phyloP scores from a whole-genome alignment of 1,139 yeast genomes.

The Kurtzmaniella quercitrusa region DNA sequence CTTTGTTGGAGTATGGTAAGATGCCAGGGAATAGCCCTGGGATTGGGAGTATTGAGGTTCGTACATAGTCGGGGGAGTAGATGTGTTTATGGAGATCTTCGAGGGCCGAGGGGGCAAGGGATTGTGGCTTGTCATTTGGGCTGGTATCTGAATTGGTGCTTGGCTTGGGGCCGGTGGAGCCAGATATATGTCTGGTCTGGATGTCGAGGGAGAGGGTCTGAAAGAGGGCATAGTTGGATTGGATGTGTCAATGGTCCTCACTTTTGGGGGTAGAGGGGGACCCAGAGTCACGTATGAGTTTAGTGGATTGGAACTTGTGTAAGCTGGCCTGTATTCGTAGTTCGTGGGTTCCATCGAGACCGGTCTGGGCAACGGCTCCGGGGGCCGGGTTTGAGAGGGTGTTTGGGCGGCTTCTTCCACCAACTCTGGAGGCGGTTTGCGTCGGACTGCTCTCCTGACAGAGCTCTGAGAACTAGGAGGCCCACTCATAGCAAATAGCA shows the following conservation, averaged over 20 bases:
- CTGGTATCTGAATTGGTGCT: too few species aligned
- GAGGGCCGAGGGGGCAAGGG: not conserved
- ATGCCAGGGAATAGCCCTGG: not conserved
- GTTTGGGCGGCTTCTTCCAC: not conserved
- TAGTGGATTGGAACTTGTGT: too few species aligned
- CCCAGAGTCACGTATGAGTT: not conserved
- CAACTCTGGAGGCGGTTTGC: conserved; percentile 5
- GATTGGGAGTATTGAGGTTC: not conserved
- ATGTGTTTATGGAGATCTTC: not conserved
- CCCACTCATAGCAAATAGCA: not conserved
- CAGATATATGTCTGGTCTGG: not conserved
- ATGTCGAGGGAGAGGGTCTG: not conserved
- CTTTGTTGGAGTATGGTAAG: not conserved
- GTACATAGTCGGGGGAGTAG: not conserved
- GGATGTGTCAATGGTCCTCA: not conserved
- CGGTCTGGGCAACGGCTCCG: not conserved
- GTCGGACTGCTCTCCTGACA: not conserved
- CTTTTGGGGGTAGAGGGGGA: not conserved
- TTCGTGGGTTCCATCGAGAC: too few species aligned
- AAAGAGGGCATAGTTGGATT: not conserved
- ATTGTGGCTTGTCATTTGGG: not conserved
- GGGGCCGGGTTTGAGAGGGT: not conserved
- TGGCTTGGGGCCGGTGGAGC: not conserved
- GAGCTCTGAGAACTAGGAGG: not conserved
- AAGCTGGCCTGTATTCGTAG: not conserved